Conservation (phyloP, 2,329 filamentous ascomycete species). For the Beauveria sp. region DNA sequence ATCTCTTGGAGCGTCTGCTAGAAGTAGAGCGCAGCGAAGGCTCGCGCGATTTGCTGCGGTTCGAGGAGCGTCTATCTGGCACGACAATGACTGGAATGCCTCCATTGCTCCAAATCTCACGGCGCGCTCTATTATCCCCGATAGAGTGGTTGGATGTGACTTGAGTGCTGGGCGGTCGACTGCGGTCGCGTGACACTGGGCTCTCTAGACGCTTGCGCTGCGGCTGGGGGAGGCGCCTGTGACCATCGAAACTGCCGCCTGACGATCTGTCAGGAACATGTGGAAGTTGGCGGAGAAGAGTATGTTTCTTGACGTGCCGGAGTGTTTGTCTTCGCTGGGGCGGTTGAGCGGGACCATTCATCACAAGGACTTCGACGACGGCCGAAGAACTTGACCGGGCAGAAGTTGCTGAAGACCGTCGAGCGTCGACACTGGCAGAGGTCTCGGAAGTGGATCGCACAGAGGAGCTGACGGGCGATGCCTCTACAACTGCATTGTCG, state of each 20-base stretch:
- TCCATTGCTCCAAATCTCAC: conserved; percentile 51
- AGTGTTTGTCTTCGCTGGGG: conserved; percentile 44
- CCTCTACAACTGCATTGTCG: conserved; percentile 30
- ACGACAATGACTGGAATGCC: conserved; percentile 57
- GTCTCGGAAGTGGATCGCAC: conserved; percentile 31
- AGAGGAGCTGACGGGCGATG: conserved; percentile 24
- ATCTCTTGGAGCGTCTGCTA: conserved; percentile 47
- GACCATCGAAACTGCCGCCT: not conserved
- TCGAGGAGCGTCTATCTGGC: conserved; percentile 49
- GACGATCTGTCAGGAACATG: conserved; percentile 1
- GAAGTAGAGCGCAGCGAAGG: conserved; percentile 55
- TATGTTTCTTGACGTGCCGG: conserved; percentile 53
- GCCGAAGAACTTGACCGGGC: conserved; percentile 47
- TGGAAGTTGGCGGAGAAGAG: conserved; percentile 30
- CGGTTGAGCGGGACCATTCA: conserved; percentile 39
- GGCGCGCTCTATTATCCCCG: conserved; percentile 41
- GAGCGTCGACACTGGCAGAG: conserved; percentile 34
- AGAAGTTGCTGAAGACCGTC: conserved; percentile 47
- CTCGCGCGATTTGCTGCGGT: conserved; percentile 42
- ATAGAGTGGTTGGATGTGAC: conserved; percentile 24
- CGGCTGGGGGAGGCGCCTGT: conserved; percentile 7
- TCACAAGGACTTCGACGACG: conserved; percentile 49
- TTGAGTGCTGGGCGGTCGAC: conserved; percentile 34
- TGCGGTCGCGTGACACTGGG: not conserved
- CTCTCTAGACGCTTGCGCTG: not conserved